phyloP scores from a whole-genome alignment of 169 alveolate genomes.

The Theileria orientalis region DNA sequence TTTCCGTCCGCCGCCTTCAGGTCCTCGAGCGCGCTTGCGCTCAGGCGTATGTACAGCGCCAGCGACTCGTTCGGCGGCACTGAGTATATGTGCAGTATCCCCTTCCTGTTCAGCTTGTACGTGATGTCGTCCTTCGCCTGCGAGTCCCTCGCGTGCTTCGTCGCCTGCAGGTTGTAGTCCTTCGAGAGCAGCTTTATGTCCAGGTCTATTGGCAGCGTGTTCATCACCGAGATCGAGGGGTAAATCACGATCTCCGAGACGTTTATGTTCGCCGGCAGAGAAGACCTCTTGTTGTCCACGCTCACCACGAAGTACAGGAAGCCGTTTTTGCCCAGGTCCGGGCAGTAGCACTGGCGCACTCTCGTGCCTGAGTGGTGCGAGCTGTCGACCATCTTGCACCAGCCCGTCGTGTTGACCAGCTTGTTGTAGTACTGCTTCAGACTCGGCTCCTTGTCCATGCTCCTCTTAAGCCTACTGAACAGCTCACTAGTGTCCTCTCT shows the following conservation, averaged over 20 bases:
- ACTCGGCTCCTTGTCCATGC: background rate
- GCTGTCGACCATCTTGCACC: conserved; percentile 61
- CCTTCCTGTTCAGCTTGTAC: conserved; percentile 30
- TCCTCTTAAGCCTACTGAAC: background rate
- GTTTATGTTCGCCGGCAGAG: conserved; percentile 80
- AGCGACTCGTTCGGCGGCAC: conserved; percentile 63
- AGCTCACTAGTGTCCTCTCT: conserved; percentile 4
- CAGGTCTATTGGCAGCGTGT: conserved; percentile 77
- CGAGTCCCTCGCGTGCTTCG: background rate
- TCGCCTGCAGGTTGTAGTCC: conserved; percentile 27
- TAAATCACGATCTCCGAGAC: conserved; percentile 71
- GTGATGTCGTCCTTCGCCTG: conserved; percentile 15
- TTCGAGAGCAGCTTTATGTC: conserved; percentile 60
- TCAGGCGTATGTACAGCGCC: conserved; percentile 22
- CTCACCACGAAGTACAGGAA: conserved; percentile 77
- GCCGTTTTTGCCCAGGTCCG: conserved; percentile 50
- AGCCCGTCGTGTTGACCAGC: conserved; percentile 52
- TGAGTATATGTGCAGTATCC: conserved; percentile 59
- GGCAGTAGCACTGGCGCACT: conserved; percentile 58
- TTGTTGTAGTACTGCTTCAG: conserved; percentile 25
- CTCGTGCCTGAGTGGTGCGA: conserved; percentile 55
- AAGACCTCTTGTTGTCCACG: conserved; percentile 69
- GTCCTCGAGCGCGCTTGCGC: background rate
- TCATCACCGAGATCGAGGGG: conserved; percentile 81
- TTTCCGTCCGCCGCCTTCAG: too few relatives aligned